Evolutionary conservation across 768 basidiomycete genomes (phyloP), one percentile per base, ranked within the genome.

Genomic region (Phlegmacium glaucopus): DNA sequence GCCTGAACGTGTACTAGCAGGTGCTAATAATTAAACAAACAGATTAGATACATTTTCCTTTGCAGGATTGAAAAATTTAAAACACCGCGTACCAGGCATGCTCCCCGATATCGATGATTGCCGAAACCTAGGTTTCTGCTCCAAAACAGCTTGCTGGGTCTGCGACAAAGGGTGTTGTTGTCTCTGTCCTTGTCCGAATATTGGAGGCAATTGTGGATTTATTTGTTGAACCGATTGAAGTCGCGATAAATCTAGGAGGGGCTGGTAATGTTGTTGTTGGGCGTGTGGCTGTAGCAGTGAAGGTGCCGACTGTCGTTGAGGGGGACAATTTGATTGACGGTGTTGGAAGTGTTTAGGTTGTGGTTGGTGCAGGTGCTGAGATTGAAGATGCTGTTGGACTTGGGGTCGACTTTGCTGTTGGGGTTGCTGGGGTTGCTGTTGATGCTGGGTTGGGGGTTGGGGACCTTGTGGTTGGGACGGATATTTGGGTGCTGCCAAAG

Each of bases 71-170:
- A 22, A 22, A 22, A 22, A 5, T 22, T 22, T 22, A 22, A 5
- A 22, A 22, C 22, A 22, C 5, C 22, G 22, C 22, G 22, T 16
- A 53, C 52, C 45, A 11, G 40, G 15, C 27, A 43, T 32, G 30
- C 45, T 48, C n/a, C n/a, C n/a, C n/a, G n/a, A n/a, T n/a, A n/a
- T n/a, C 15, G 52, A 46, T 26, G 48, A 46, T 39, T 44, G 35
- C 10, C 51, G 32, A 3, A 44, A 49, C 11, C 18, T 15, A 15
- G 45, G 45, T 17, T 54, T 54, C 35, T 47, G 35, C n/a, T 53
- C 48, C 13, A 41, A 16, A 34, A 49, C 13, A 10, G 43, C 44
- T 8, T 22, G 18, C 25, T 53, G 48, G 8, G 48, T 45, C 22
- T 52, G 50, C 27, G 18, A 34, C 25, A 39, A 38, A 35, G 45